phyloP scores from a whole-genome alignment of 140 eudicot species.

The Senecio squalidus region DNA sequence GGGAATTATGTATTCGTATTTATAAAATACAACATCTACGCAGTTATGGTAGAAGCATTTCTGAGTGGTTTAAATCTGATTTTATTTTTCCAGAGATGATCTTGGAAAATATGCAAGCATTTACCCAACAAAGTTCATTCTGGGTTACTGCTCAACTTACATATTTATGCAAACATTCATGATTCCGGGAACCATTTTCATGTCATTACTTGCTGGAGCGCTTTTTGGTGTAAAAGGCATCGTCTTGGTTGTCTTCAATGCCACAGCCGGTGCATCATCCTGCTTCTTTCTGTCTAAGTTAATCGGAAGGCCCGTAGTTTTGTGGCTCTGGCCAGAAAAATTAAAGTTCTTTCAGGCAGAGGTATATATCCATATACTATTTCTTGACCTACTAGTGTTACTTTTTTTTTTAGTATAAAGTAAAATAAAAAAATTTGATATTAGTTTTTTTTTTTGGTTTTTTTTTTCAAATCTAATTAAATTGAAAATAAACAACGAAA shows the following conservation, averaged over 20 bases:
- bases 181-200: conserved; percentile 98
- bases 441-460: too few species aligned
- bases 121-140: conserved; percentile 80
- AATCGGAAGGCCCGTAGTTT: conserved; percentile 86
- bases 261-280: conserved; percentile 96
- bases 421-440: too few species aligned
- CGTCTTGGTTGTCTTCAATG: conserved; percentile 87
- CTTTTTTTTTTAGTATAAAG: background rate
- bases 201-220: conserved; percentile 99
- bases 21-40: too few species aligned
- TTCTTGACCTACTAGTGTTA: background rate
- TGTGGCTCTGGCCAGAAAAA: conserved; percentile 95
- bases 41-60: too few species aligned
- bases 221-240: conserved; percentile 97
- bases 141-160: conserved; percentile 95
- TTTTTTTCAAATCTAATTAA: too few species aligned
- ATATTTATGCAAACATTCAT: conserved; percentile 99
- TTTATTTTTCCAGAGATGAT: conserved; percentile 55
- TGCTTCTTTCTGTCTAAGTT: conserved; percentile 88
- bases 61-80: conserved; percentile 7
- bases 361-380: conserved; percentile 40
- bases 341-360: conserved; percentile 80
- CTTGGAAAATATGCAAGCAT: conserved; percentile 60
- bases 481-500: too few species aligned
- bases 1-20: too few species aligned